phyloP scores from a whole-genome alignment of 73 alveolate genomes.

The Urostyla sp. region DNA sequence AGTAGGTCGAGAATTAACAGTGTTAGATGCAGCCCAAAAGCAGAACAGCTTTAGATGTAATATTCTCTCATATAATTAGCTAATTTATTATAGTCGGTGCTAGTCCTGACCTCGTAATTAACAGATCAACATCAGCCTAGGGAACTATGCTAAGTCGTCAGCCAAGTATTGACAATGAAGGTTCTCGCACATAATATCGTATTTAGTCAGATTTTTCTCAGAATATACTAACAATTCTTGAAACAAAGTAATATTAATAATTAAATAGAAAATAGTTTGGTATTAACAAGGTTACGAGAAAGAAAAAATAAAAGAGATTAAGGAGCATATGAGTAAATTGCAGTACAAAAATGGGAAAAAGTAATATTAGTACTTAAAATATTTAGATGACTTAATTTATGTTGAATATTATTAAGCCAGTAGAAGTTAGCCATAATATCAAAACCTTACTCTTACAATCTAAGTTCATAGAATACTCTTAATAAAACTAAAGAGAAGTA shows the following conservation, averaged over 20 bases:
- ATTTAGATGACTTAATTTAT: slow-evolving; percentile 22
- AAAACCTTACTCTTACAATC: background rate
- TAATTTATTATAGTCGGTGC: background rate
- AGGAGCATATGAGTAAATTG: background rate
- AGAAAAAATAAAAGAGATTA: background rate
- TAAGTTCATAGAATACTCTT: slow-evolving; percentile 13
- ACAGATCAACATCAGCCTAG: background rate
- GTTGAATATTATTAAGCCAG: slow-evolving; percentile 9
- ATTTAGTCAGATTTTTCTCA: background rate
- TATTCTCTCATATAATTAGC: background rate
- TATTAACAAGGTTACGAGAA: slow-evolving; percentile 8
- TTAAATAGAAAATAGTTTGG: background rate
- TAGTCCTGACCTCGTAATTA: background rate
- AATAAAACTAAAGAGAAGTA: background rate
- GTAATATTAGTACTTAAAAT: background rate
- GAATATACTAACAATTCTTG: background rate
- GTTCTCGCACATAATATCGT: background rate
- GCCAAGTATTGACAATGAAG: background rate
- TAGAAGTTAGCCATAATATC: background rate
- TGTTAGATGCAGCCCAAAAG: background rate
- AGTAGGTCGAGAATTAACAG: background rate
- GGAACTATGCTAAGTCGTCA: background rate
- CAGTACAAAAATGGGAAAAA: slow-evolving; percentile 23
- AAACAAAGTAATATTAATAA: background rate
- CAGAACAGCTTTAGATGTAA: slow-evolving; percentile 27